phyloP scores from a whole-genome alignment of 352 stramenopile genomes.

The Phytophthora cactorum region DNA sequence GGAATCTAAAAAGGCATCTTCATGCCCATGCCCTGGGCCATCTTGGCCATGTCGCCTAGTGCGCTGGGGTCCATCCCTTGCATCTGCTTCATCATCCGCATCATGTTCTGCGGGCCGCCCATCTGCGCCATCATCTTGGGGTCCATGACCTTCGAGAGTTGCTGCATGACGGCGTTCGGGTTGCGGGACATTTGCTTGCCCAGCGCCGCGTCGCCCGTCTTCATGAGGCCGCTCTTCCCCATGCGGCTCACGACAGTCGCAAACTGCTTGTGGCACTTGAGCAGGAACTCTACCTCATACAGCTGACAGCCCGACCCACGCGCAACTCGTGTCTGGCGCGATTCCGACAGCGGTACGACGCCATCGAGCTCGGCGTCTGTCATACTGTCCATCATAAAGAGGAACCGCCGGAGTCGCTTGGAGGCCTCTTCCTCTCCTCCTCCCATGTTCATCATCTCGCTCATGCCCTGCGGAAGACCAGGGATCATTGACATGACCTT shows the following conservation, averaged over 20 bases:
- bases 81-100: conserved; percentile 97
- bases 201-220: conserved; percentile 84
- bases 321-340: conserved; percentile 89
- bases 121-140: conserved; percentile 93
- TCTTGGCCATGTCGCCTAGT: conserved; percentile 83
- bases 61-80: conserved; percentile 79
- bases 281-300: conserved; percentile 92
- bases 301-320: conserved; percentile 90
- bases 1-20: conserved; percentile 78
- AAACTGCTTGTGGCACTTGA: conserved; percentile 97
- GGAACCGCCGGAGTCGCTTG: conserved; percentile 95
- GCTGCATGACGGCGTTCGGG: conserved; percentile 96
- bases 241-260: conserved; percentile 95
- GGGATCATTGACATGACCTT: conserved; percentile 99
- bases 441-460: conserved; percentile 90
- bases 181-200: conserved; percentile 97
- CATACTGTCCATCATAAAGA: conserved; percentile 99
- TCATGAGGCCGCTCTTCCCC: conserved; percentile 96
- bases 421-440: conserved; percentile 93
- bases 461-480: conserved; percentile 92
- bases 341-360: conserved; percentile 68
- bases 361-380: conserved; percentile 97
- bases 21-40: conserved; percentile 76
- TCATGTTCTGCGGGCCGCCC: conserved; percentile 85
- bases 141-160: conserved; percentile 95